Conservation (phyloP, 176 grass and related monocot species). For the Aegilops umbellulata region DNA sequence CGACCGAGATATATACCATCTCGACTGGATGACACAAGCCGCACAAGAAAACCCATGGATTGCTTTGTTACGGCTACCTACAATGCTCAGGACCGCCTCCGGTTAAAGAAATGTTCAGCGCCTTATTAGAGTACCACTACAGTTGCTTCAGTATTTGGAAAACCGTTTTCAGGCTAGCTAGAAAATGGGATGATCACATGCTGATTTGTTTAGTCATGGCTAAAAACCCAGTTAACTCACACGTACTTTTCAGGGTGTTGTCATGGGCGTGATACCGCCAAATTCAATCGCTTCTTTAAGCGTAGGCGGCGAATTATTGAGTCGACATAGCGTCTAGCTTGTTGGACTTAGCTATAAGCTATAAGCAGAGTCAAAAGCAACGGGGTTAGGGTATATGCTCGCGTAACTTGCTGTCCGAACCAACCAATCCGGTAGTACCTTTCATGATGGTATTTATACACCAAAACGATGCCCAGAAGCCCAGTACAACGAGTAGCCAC, state of each 20-base stretch:
- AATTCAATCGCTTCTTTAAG: constrained; percentile 9
- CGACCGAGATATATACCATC: neutral
- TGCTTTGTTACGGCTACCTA: neutral
- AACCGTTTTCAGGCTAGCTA: neutral
- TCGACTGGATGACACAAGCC: neutral
- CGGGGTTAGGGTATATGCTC: neutral
- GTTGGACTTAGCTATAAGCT: neutral
- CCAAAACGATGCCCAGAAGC: constrained; percentile 8
- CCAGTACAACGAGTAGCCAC: neutral
- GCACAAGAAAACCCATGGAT: neutral
- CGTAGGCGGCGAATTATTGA: neutral
- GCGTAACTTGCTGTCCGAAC: neutral
- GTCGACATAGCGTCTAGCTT: neutral
- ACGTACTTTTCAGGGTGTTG: constrained; percentile 28
- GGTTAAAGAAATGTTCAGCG: too few relatives aligned
- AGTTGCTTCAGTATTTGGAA: neutral
- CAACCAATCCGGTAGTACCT: constrained; percentile 8
- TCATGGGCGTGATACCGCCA: constrained; percentile 8
- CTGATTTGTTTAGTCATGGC: neutral
- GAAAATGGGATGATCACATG: neutral
- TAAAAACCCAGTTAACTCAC: neutral
- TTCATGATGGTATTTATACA: neutral
- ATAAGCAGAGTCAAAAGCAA: constrained; percentile 17
- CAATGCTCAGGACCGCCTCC: neutral
- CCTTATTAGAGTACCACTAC: neutral